phyloP scores from a whole-genome alignment of 116 monocot species.

The Trichopus zeylanicus region DNA sequence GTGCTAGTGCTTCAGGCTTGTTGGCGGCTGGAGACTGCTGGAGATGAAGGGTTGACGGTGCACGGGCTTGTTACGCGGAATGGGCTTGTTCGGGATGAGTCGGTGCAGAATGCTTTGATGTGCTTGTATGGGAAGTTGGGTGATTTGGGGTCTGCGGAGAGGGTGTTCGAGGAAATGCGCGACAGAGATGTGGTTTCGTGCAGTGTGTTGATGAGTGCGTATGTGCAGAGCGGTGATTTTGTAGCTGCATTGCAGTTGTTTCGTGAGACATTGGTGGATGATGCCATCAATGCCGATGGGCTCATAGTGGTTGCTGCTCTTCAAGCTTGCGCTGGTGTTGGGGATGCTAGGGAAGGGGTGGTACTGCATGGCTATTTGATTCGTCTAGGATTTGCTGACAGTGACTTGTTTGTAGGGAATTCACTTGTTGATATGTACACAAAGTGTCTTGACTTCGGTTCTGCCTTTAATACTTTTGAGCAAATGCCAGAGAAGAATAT shows the following conservation, averaged over 20 bases:
- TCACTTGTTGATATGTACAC: constrained; percentile 72
- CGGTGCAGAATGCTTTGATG: constrained; percentile 52
- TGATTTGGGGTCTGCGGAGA: constrained; percentile 30
- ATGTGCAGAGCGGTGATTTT: constrained; percentile 22
- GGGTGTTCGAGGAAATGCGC: constrained; percentile 66
- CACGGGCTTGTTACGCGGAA: constrained; percentile 37
- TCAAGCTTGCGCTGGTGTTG: constrained; percentile 40
- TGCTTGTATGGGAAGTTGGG: constrained; percentile 36
- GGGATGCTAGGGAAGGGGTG: constrained; percentile 22
- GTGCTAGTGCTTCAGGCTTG: constrained; percentile 56
- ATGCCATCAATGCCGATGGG: constrained; percentile 30
- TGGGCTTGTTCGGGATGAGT: constrained; percentile 21
- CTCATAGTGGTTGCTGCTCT: constrained; percentile 46
- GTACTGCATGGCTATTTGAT: constrained; percentile 38
- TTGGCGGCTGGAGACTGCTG: constrained; percentile 37
- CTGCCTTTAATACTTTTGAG: constrained; percentile 33
- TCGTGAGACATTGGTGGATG: constrained; percentile 20
- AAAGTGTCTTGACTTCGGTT: constrained; percentile 48
- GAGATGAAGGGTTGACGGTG: constrained; percentile 27
- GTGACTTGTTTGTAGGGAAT: constrained; percentile 58
- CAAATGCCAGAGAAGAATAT: constrained; percentile 37
- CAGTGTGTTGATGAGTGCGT: constrained; percentile 54
- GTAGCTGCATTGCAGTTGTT: constrained; percentile 32
- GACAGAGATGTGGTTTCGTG: constrained; percentile 70
- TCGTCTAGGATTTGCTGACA: constrained; percentile 37